Evolutionary conservation across 805 yeast genomes (phyloP).

Genomic region (Lachancea cidri): DNA sequence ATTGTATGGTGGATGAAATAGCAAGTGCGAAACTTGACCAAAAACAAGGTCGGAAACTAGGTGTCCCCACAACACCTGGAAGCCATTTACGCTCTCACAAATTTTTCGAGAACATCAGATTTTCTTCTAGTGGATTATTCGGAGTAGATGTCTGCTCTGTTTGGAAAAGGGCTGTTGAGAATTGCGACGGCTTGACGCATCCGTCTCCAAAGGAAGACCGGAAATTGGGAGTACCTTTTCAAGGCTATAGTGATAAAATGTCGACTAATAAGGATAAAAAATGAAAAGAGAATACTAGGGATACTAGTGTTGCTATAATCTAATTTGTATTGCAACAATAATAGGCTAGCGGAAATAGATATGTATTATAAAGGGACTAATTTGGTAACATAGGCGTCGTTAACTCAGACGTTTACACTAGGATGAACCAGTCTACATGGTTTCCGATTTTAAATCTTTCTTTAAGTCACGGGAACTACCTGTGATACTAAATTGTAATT

Average conservation of each 20-base stretch:
- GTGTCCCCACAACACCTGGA: neutral
- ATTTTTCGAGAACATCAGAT: slow-evolving; percentile 18
- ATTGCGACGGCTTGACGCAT: neutral
- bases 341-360: neutral
- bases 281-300: neutral
- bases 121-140: slow-evolving; percentile 28
- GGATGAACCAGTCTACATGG: too few species aligned
- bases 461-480: too few species aligned
- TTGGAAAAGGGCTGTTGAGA: slow-evolving; percentile 30
- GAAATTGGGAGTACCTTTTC: slow-evolving; percentile 7
- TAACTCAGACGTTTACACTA: too few species aligned
- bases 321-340: too few species aligned
- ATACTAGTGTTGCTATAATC: neutral
- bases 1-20: slow-evolving; percentile 5
- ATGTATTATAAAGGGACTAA: neutral
- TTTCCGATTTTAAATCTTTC: too few species aligned
- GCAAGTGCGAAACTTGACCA: neutral
- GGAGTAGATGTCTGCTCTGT: slow-evolving; percentile 35
- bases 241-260: neutral
- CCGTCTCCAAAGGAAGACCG: neutral
- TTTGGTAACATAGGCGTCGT: neutral
- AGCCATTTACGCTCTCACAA: slow-evolving; percentile 1
- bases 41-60: neutral
- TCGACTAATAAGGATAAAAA: neutral
- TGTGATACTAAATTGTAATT: too few species aligned